Evolutionary conservation across 2,329 filamentous ascomycete genomes (phyloP), one percentile per base, ranked within the genome.

Genomic region (Neofusicoccum parvum): DNA sequence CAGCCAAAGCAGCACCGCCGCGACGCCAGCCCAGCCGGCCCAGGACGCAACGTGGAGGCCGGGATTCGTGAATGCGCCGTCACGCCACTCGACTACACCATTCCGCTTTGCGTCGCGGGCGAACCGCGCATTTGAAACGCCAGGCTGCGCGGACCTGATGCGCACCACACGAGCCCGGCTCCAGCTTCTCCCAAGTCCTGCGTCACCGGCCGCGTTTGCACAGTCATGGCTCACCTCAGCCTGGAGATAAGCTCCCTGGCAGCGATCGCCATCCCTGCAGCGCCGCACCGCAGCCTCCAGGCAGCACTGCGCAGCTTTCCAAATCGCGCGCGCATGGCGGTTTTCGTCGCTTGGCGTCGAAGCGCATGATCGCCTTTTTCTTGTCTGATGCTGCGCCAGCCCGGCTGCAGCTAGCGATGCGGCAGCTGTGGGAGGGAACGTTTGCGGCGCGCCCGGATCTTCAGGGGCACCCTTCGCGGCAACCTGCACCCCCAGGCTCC

Each of bases 171-270:
- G 39, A 60, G 41, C 39, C 53, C 56, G 56, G 56, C 56, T 59
- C 54, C 54, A 59, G 54, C 54, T 59, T 41, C 56, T 48, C 34
- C 15, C 11, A 15, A n/a, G 50, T 20, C n/a, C 36, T 45, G 53
- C 53, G 41, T 59, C 56, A 60, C 56, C n/a, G 27, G 56, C 56
- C 50, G 50, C 50, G 50, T 53, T 37, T 37, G 50, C 50, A 12
- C 56, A 37, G 56, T 48, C 59, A 51, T 62, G 34, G 32, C 45
- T 62, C 58, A 49, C 56, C 32, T 48, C 58, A 62, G 45, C 59
- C 59, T 62, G 43, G 43, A 20, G 58, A 62, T 62, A 62, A 62
- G 58, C 58, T 62, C 59, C 56, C 59, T 62, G 46, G 20, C 45
- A 62, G 59, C 45, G 59, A 62, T 62, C 59, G 20, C 48, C 39